These are phyloP conservation scores for Quercus mongolica DNA, from an alignment of 306 rosid species.

Conservation along the genomic window DNA sequence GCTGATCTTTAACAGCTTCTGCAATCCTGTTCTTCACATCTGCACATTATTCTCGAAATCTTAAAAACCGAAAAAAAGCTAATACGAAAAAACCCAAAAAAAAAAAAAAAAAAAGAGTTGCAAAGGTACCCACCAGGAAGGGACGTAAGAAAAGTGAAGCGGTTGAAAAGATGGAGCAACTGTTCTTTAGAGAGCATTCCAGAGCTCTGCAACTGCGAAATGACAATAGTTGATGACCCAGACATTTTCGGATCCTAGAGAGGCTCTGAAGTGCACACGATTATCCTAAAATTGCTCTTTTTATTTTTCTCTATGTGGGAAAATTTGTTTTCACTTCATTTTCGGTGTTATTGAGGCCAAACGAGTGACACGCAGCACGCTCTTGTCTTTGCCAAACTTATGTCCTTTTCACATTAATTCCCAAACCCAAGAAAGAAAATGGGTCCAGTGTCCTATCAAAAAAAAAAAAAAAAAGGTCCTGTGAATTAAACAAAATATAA, in stretches of 20 bases:
- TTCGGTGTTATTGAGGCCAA: neutral
- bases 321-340: neutral
- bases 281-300: neutral
- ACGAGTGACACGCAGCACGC: no score
- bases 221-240: slow-evolving; percentile 14
- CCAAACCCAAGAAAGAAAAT: neutral
- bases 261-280: neutral
- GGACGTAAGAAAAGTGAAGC: slow-evolving; percentile 55
- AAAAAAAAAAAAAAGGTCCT: no score
- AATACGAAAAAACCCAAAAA: neutral
- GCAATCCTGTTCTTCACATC: slow-evolving; percentile 75
- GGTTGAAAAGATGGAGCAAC: slow-evolving; percentile 66
- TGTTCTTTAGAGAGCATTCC: slow-evolving; percentile 56
- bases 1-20: slow-evolving; percentile 64
- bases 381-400: neutral
- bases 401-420: neutral
- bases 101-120: neutral
- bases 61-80: neutral
- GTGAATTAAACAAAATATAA: no score
- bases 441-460: no score
- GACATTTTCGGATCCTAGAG: neutral
- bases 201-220: slow-evolving; percentile 18
- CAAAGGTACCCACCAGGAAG: slow-evolving; percentile 69
- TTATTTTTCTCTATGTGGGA: no score
- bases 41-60: slow-evolving; percentile 10